Percentiles rank a stretch among this genome's conserved stretches.
Conservation (phyloP, 2,329 filamentous ascomycete genomes). For the Drechmeria coniospora region DNA sequence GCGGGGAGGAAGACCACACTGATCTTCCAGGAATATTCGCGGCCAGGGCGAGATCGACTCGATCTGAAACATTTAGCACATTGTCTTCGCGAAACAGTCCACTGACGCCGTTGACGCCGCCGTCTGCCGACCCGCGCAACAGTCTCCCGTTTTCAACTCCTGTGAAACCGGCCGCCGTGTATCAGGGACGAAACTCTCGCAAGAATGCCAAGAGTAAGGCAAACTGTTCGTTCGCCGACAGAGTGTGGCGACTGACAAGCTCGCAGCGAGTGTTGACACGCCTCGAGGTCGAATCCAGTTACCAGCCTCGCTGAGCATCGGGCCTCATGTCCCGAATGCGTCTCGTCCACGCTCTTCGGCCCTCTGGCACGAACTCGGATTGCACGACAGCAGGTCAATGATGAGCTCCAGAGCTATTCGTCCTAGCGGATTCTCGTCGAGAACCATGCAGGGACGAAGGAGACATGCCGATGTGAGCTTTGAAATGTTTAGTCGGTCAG, state of each 20-base stretch:
- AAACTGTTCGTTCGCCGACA: background rate
- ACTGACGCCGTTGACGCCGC: constrained; percentile 12
- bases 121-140: constrained; percentile 4
- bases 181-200: constrained; percentile 1
- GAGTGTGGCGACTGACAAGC: background rate
- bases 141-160: constrained; percentile 1
- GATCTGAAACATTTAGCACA: constrained; percentile 17
- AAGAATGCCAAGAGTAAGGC: constrained; percentile 1
- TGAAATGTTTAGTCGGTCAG: constrained; percentile 12
- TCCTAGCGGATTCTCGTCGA: constrained; percentile 11
- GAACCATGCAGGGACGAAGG: constrained; percentile 6
- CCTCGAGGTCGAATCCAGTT: constrained; percentile 2
- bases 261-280: background rate
- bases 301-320: constrained; percentile 1
- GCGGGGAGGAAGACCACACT: constrained; percentile 22
- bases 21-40: constrained; percentile 14
- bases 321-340: background rate
- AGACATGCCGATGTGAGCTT: constrained; percentile 7
- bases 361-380: background rate
- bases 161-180: constrained; percentile 6
- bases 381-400: constrained; percentile 4
- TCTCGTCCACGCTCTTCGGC: background rate
- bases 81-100: constrained; percentile 11
- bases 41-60: constrained; percentile 12
- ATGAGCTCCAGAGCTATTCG: constrained; percentile 7